Percentiles rank a stretch among this genome's conserved stretches.
phyloP scores from a whole-genome alignment of 345 rosid species.

The Arabis alpina region DNA sequence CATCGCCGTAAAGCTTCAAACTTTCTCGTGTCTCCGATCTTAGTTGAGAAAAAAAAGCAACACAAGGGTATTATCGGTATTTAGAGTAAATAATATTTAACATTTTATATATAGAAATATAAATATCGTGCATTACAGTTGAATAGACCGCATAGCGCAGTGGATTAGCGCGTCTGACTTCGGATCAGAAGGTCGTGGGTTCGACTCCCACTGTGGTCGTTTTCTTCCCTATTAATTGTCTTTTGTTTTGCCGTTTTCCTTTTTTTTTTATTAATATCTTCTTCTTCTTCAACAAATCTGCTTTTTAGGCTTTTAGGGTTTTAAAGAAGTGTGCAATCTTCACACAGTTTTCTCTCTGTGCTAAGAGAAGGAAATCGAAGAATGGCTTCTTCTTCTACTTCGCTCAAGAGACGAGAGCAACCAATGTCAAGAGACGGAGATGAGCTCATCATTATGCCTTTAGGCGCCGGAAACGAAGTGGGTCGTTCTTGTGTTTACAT shows the following conservation, averaged over 20 bases:
- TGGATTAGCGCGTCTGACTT: constrained; percentile 99
- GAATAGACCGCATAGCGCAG: constrained; percentile 99
- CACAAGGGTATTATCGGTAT: constrained; percentile 10
- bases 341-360: not conserved
- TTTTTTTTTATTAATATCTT: not conserved
- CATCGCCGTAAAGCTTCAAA: constrained; percentile 47
- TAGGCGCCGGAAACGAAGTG: constrained; percentile 95
- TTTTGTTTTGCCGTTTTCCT: too few species aligned
- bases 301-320: constrained; percentile 29
- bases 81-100: too few species aligned
- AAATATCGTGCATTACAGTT: too few species aligned
- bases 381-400: constrained; percentile 52
- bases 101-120: too few species aligned
- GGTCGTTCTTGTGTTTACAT: constrained; percentile 93
- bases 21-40: not conserved
- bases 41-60: not conserved
- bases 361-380: not conserved
- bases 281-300: not conserved
- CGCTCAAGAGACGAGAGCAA: constrained; percentile 73
- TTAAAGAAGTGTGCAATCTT: not conserved
- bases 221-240: too few species aligned
- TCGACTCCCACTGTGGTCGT: constrained; percentile 90
- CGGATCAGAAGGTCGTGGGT: constrained; percentile 95
- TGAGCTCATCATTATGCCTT: constrained; percentile 72
- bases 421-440: constrained; percentile 72